These are phyloP conservation scores for Logfia minima DNA, from an alignment of 129 eudicot genomes.

Conservation along the genomic window DNA sequence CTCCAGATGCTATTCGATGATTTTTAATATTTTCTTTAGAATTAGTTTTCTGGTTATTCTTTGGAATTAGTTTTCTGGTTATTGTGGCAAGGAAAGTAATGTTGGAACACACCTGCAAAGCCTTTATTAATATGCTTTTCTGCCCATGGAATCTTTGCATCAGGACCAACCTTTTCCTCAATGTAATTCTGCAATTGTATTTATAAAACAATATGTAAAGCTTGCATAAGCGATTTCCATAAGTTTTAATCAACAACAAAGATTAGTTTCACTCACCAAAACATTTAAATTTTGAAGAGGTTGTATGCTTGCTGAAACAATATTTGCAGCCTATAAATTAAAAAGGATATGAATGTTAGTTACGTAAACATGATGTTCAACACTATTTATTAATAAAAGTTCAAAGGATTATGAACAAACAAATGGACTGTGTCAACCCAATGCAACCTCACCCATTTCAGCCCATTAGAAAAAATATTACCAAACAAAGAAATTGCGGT, in stretches of 20 bases:
- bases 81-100: conserved; percentile 35
- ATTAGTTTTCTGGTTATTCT: conserved; percentile 80
- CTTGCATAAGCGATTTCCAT: neutral
- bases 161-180: conserved; percentile 65
- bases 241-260: neutral
- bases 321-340: conserved; percentile 67
- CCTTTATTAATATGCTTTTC: conserved; percentile 56
- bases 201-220: neutral
- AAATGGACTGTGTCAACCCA: neutral
- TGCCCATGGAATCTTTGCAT: conserved; percentile 68
- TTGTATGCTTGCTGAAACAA: conserved; percentile 78
- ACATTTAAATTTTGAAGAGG: conserved; percentile 73
- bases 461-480: neutral
- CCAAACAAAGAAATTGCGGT: too few relatives aligned
- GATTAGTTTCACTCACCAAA: conserved; percentile 35
- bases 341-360: conserved; percentile 10
- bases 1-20: too few relatives aligned
- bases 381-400: neutral
- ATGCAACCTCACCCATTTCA: neutral
- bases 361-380: neutral
- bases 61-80: conserved; percentile 76
- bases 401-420: neutral
- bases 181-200: conserved; percentile 49
- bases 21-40: conserved; percentile 44
- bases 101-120: conserved; percentile 52